Evolutionary conservation across 441 rosid species (phyloP), one percentile per base, ranked within the genome.

Genomic region (Omphalea diandra): DNA sequence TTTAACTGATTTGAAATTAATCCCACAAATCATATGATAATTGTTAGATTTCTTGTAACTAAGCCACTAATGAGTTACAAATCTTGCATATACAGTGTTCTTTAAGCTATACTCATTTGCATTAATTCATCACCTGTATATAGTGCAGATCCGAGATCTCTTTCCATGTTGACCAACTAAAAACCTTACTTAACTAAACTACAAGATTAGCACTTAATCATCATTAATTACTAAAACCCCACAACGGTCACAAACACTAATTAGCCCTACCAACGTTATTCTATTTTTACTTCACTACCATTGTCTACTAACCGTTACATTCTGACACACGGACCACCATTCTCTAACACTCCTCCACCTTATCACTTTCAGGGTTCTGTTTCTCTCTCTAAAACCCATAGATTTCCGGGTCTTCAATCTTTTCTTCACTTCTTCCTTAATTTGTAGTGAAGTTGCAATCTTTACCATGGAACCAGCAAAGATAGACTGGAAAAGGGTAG

Each of bases 401-500:
- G 11, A 44, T 64, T 57, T 32, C 59, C 69, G 56, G 24, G 41
- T 15, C 35, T 71, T 63, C 49, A 44, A 40, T 60, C 68, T 29
- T 56, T 53, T 57, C 27, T 35, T 24, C n/a, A n/a, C n/a, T n/a
- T n/a, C n/a, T n/a, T n/a, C n/a, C n/a, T n/a, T n/a, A n/a, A n/a
- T n/a, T n/a, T n/a, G n/a, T n/a, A n/a, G 27, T 10, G 17, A 56
- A 56, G n/a, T n/a, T 50, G 41, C 11, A 57, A 55, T 41, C 55
- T 44, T 43, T 49, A 64, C 65, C 35, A 91, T 94, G 98, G 97
- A 94, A 70, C 87, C 97, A 24, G 97, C 94, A 3, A 87, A 89
- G 52, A 94, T 94, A 58, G 99, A 95, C 47, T 95, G 99, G 98
- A 90, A 85, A 68, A 83, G 80, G 68, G 69, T 93, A 27, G 92